phyloP scores from a whole-genome alignment of 148 eudicot genomes.

The Rhododendron mucronatum region DNA sequence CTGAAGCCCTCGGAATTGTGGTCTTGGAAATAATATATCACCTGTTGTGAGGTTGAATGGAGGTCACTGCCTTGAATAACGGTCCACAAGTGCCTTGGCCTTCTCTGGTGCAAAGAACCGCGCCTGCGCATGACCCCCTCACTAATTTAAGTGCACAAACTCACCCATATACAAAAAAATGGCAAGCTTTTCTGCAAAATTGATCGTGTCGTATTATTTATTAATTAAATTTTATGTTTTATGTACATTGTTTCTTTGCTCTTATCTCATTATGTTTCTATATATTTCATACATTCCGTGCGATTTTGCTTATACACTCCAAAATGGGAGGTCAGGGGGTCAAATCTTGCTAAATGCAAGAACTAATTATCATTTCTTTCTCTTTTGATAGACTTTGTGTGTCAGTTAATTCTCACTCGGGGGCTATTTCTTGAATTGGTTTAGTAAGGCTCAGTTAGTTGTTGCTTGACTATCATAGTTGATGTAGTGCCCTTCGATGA shows the following conservation, averaged over 20 bases:
- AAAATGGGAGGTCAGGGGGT: neutral
- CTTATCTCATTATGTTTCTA: neutral
- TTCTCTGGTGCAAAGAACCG: conserved; percentile 94
- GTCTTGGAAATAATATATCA: neutral
- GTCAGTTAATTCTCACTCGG: neutral
- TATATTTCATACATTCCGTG: neutral
- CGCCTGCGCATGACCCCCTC: conserved; percentile 50
- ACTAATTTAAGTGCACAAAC: neutral
- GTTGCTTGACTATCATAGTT: neutral
- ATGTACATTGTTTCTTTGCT: neutral
- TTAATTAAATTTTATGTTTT: neutral
- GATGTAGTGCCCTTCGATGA: neutral
- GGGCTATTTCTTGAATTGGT: neutral
- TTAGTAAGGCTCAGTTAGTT: neutral
- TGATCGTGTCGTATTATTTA: neutral
- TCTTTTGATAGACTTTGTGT: neutral
- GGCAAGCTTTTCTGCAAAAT: neutral
- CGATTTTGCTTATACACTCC: neutral
- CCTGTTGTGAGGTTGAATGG: neutral
- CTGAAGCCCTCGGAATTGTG: neutral
- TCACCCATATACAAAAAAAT: neutral
- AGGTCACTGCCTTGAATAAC: conserved; percentile 51
- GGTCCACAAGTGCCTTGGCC: conserved; percentile 84
- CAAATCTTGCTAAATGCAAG: neutral
- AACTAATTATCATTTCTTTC: neutral